Evolutionary conservation across 495 filamentous ascomycete genomes (phyloP).

Genomic region (Penicillium manginii): DNA sequence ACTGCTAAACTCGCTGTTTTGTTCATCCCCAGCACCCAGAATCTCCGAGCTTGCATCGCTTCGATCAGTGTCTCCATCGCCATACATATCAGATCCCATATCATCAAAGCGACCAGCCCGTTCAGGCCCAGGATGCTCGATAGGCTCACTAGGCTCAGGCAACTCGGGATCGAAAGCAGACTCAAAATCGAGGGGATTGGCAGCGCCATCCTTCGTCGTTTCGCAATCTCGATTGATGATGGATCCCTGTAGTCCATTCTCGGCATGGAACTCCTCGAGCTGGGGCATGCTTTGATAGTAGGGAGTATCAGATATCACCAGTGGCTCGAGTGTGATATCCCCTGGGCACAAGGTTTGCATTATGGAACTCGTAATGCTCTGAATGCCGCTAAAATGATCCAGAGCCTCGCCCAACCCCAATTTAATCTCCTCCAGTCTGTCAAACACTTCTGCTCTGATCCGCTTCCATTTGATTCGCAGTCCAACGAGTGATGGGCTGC

Average conservation of each 20-base stretch:
- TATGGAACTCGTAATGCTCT: background rate
- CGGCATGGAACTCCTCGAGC: background rate
- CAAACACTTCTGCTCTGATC: background rate
- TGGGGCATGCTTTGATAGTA: background rate
- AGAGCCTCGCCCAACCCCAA: background rate
- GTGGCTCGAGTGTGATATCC: background rate
- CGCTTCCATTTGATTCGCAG: constrained; percentile 1
- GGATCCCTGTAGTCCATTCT: background rate
- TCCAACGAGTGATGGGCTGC: background rate
- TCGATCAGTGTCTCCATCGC: background rate
- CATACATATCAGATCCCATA: background rate
- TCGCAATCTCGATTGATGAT: background rate
- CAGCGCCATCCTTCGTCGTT: background rate
- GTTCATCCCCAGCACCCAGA: background rate
- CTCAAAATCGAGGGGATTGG: background rate
- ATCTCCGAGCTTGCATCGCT: background rate
- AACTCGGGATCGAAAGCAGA: background rate
- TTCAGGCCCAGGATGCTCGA: background rate
- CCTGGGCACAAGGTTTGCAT: background rate
- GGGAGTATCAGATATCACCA: background rate
- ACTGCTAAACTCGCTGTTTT: background rate
- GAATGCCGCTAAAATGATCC: background rate
- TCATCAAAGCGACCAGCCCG: background rate
- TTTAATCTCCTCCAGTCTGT: background rate
- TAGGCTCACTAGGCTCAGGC: background rate